Conservation (phyloP, 2,329 filamentous ascomycete genomes). For the Colletotrichum liriopes region DNA sequence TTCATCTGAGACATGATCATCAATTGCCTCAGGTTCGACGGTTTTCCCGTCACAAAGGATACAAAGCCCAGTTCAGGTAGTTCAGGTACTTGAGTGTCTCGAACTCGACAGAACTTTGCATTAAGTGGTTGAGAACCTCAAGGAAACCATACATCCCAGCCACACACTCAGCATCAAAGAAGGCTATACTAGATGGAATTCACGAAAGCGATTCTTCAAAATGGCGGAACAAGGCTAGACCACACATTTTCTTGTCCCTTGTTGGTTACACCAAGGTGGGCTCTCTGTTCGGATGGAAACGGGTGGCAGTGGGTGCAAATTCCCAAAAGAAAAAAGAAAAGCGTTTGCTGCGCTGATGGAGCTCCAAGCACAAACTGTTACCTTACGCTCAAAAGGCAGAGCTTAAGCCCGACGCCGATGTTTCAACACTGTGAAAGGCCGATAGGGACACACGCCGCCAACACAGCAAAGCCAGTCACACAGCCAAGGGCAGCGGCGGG, state of each 20-base stretch:
- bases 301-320: conserved; percentile 32
- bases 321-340: neutral
- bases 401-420: conserved; percentile 20
- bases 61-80: neutral
- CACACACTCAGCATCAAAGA: conserved; percentile 2
- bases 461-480: neutral
- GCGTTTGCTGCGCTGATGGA: conserved; percentile 8
- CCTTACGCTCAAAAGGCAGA: neutral
- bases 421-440: neutral
- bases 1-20: neutral
- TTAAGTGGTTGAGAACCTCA: neutral
- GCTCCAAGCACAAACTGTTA: neutral
- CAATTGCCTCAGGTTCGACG: neutral
- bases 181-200: neutral
- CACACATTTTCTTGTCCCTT: neutral
- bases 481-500: conserved; percentile 2
- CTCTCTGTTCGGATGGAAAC: conserved; percentile 34
- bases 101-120: neutral
- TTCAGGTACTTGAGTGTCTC: neutral
- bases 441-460: neutral
- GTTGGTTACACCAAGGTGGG: conserved; percentile 6
- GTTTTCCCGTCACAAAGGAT: neutral
- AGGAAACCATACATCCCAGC: neutral
- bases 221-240: neutral
- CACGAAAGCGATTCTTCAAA: neutral